Evolutionary conservation across 495 filamentous ascomycete genomes (phyloP).

Genomic region (Aspergillus sclerotiicarbonarius): DNA sequence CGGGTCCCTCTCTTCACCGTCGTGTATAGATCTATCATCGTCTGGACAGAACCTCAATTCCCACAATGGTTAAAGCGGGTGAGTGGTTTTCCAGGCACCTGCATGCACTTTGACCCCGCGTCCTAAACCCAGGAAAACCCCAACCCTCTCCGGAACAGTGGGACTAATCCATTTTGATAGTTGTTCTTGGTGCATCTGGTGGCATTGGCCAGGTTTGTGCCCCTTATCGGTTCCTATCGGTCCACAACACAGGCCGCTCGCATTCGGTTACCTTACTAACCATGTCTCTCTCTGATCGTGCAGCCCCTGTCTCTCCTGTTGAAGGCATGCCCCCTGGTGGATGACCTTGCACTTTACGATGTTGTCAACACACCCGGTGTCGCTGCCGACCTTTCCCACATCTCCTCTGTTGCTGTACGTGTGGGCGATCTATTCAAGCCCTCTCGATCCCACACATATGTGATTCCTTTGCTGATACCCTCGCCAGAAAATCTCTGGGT

Average conservation of each 20-base stretch:
- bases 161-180: slow-evolving; percentile 36
- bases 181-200: slow-evolving; percentile 94
- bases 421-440: neutral
- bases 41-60: neutral
- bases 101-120: slow-evolving; percentile 1
- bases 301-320: slow-evolving; percentile 94
- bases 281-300: slow-evolving; percentile 10
- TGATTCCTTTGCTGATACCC: slow-evolving; percentile 13
- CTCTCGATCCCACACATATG: neutral
- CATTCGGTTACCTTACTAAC: neutral
- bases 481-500: slow-evolving; percentile 83
- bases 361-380: slow-evolving; percentile 98
- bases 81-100: slow-evolving; percentile 24
- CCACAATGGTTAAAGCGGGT: slow-evolving; percentile 90
- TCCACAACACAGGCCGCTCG: no score
- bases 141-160: neutral
- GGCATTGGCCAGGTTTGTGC: slow-evolving; percentile 89
- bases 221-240: neutral
- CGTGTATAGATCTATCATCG: neutral
- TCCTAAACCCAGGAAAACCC: neutral
- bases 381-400: slow-evolving; percentile 92
- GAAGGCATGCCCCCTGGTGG: slow-evolving; percentile 79
- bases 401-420: slow-evolving; percentile 88
- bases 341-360: slow-evolving; percentile 96
- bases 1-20: neutral